A percentile compares a stretch with the other conserved stretches of the same genome.
These are phyloP conservation scores for Botrytis fabae DNA, from an alignment of 2,329 filamentous ascomycete species.

Conservation along the genomic window DNA sequence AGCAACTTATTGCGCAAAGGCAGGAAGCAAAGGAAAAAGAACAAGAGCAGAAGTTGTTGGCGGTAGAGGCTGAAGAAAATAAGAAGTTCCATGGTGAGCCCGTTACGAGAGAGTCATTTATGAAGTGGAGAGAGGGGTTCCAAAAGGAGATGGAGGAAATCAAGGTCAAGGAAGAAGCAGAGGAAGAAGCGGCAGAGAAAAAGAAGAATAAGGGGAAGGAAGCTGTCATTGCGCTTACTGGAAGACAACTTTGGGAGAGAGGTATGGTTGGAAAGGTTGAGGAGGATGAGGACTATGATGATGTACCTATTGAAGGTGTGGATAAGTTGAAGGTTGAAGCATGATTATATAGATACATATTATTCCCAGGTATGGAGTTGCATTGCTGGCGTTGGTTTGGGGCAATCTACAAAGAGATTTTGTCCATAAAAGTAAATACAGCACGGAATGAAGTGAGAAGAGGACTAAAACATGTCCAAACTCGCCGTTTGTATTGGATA, in stretches of 20 bases:
- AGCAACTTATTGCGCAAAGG: constrained; percentile 76
- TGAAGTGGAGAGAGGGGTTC: constrained; percentile 80
- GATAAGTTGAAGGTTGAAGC: constrained; percentile 71
- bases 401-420: constrained; percentile 3
- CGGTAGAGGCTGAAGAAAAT: constrained; percentile 86
- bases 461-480: background rate
- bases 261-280: constrained; percentile 68
- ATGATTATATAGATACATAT: constrained; percentile 31
- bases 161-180: constrained; percentile 66
- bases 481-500: background rate
- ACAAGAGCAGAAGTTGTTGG: constrained; percentile 55
- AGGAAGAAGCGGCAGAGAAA: constrained; percentile 76
- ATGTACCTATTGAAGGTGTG: constrained; percentile 57
- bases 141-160: constrained; percentile 76
- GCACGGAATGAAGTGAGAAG: background rate
- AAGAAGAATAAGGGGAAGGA: constrained; percentile 77
- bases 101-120: constrained; percentile 84
- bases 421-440: background rate
- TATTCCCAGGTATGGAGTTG: constrained; percentile 32
- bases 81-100: constrained; percentile 90
- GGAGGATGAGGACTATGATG: constrained; percentile 65
- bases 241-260: constrained; percentile 75
- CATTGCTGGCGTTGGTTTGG: constrained; percentile 36
- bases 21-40: constrained; percentile 62
- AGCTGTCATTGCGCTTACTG: constrained; percentile 67